Percentiles rank a stretch among this genome's conserved stretches.
Conservation (phyloP, 768 basidiomycete genomes). For the Pisolithus sp. region DNA sequence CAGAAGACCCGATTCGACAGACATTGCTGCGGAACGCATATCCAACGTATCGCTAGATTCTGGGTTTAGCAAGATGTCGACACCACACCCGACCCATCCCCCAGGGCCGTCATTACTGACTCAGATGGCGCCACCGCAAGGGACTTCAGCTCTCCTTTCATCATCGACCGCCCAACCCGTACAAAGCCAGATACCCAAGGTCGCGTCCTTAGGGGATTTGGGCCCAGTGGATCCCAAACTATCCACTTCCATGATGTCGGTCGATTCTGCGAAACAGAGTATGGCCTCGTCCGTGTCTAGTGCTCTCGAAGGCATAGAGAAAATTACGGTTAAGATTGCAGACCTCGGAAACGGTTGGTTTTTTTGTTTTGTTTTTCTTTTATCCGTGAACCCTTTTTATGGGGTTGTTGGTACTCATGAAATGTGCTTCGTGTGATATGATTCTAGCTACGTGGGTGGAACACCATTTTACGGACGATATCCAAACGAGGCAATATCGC, state of each 20-base stretch:
- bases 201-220: conserved; percentile 17
- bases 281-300: conserved; percentile 25
- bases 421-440: conserved; percentile 1
- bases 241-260: conserved; percentile 22
- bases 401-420: neutral
- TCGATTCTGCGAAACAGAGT: conserved; percentile 23
- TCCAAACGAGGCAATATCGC: conserved; percentile 94
- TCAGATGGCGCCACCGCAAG: conserved; percentile 50
- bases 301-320: conserved; percentile 40
- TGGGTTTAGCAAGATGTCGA: conserved; percentile 34
- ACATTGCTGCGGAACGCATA: conserved; percentile 45
- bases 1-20: conserved; percentile 32
- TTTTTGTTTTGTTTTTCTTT: conserved; percentile 1
- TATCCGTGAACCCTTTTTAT: neutral
- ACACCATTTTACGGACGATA: conserved; percentile 98
- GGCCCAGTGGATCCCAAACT: conserved; percentile 15
- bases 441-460: conserved; percentile 72
- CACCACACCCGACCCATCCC: conserved; percentile 30
- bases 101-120: conserved; percentile 68
- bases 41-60: conserved; percentile 41
- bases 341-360: conserved; percentile 89
- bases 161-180: conserved; percentile 20
- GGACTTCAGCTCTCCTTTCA: conserved; percentile 3
- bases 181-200: conserved; percentile 16
- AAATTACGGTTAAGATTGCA: conserved; percentile 97